A percentile compares a stretch with the other conserved stretches of the same genome.
Evolutionary conservation across 257 asterid genomes (phyloP).

Genomic region (Eustoma russellianum): DNA sequence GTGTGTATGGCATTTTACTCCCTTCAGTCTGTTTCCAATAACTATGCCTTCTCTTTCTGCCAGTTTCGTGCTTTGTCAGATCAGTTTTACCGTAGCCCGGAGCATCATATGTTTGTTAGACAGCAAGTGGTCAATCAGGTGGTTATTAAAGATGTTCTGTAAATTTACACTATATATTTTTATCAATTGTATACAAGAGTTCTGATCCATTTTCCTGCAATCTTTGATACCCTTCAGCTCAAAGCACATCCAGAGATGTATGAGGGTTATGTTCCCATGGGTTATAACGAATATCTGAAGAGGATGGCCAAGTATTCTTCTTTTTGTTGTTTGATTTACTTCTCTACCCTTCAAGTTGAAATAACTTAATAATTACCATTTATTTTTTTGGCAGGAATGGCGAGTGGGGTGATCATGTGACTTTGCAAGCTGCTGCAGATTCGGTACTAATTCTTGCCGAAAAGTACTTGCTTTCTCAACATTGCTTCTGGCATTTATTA

Average conservation of each 20-base stretch:
- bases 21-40: neutral
- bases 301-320: constrained; percentile 58
- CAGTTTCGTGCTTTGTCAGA: constrained; percentile 86
- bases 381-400: constrained; percentile 45
- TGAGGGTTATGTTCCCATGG: constrained; percentile 97
- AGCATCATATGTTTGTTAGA: constrained; percentile 89
- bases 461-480: neutral
- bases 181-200: constrained; percentile 10
- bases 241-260: constrained; percentile 69
- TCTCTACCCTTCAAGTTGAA: constrained; percentile 1
- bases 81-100: constrained; percentile 82
- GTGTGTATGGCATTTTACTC: neutral
- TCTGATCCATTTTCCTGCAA: constrained; percentile 14
- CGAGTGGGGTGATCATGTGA: constrained; percentile 99
- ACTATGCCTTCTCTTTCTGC: neutral
- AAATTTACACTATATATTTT: neutral
- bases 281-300: constrained; percentile 58
- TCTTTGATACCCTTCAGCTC: constrained; percentile 50
- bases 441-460: constrained; percentile 32
- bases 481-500: neutral
- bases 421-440: constrained; percentile 97
- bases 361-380: constrained; percentile 2
- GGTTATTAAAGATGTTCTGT: neutral
- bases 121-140: constrained; percentile 89
- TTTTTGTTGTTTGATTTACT: constrained; percentile 5